Conservation (phyloP, 257 asterid species). For the Henckelia pumila region DNA sequence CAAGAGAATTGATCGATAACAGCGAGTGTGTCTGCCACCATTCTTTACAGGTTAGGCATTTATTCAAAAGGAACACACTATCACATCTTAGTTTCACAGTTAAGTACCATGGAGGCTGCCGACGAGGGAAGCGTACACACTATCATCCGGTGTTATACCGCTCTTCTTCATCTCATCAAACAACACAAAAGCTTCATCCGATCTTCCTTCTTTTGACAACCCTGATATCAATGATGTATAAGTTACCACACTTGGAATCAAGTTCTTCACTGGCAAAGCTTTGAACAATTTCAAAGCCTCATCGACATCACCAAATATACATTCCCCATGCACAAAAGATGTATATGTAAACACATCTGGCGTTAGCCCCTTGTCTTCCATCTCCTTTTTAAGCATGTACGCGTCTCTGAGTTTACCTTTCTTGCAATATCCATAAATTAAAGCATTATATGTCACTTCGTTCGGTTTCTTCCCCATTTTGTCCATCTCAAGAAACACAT, state of each 20-base stretch:
- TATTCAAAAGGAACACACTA: not conserved
- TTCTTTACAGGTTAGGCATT: not conserved
- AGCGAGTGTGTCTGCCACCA: not conserved
- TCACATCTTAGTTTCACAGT: not conserved
- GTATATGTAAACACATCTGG: slow-evolving; percentile 75
- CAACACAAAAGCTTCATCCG: slow-evolving; percentile 76
- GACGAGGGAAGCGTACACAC: slow-evolving; percentile 67
- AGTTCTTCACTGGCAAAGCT: slow-evolving; percentile 50
- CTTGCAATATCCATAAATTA: slow-evolving; percentile 61
- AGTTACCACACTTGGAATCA: slow-evolving; percentile 55
- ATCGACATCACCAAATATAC: slow-evolving; percentile 56
- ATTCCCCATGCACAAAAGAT: slow-evolving; percentile 67
- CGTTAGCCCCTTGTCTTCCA: slow-evolving; percentile 48
- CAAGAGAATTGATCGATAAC: not conserved
- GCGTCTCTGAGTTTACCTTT: slow-evolving; percentile 51
- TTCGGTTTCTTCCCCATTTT: too few species aligned
- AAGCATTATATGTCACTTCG: slow-evolving; percentile 50
- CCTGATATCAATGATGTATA: slow-evolving; percentile 68
- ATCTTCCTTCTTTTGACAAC: slow-evolving; percentile 66
- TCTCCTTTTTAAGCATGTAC: slow-evolving; percentile 32
- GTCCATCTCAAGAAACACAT: too few species aligned
- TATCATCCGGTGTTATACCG: slow-evolving; percentile 65
- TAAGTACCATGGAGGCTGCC: slow-evolving; percentile 70
- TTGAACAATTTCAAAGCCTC: slow-evolving; percentile 56
- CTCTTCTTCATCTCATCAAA: slow-evolving; percentile 76